These are phyloP conservation scores for Saturnispora quitensis DNA, from an alignment of 805 yeast species.

Conservation along the genomic window DNA sequence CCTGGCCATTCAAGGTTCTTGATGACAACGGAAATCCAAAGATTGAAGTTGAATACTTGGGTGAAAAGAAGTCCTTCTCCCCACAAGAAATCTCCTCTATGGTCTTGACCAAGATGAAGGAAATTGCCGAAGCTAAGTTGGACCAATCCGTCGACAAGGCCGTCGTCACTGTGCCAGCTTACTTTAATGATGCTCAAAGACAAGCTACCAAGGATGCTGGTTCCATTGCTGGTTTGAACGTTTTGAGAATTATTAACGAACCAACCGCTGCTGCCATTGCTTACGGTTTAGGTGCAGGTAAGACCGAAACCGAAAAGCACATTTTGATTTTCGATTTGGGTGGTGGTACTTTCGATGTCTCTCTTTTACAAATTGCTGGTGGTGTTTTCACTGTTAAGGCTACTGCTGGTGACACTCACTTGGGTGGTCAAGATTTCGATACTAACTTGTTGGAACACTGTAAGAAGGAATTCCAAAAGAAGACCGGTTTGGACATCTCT, in stretches of 20 bases:
- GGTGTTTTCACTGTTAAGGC: slow-evolving; percentile 97
- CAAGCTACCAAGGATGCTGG: slow-evolving; percentile 81
- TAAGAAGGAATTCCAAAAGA: slow-evolving; percentile 84
- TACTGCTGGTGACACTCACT: slow-evolving; percentile 98
- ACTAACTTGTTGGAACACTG: slow-evolving; percentile 90
- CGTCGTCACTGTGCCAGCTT: slow-evolving; percentile 73
- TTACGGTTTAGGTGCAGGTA: slow-evolving; percentile 94
- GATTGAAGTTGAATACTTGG: slow-evolving; percentile 61
- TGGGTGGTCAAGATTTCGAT: slow-evolving; percentile 99
- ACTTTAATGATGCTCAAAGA: slow-evolving; percentile 73
- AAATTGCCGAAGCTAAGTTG: slow-evolving; percentile 68
- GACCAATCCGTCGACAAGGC: slow-evolving; percentile 67
- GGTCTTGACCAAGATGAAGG: slow-evolving; percentile 77
- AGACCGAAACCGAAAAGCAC: slow-evolving; percentile 71
- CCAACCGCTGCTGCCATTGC: slow-evolving; percentile 98
- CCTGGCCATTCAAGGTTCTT: slow-evolving; percentile 75
- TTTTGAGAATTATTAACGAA: slow-evolving; percentile 68
- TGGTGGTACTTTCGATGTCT: slow-evolving; percentile 99
- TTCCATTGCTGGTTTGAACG: slow-evolving; percentile 72
- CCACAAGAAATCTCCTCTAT: slow-evolving; percentile 71
- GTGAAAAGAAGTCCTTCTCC: slow-evolving; percentile 59
- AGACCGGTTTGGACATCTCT: slow-evolving; percentile 86
- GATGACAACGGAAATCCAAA: slow-evolving; percentile 59
- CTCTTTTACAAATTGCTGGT: slow-evolving; percentile 84
- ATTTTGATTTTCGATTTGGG: slow-evolving; percentile 92